These are phyloP conservation scores for Fusarium cicatricum DNA, from an alignment of 2,329 filamentous ascomycete species.

Conservation along the genomic window DNA sequence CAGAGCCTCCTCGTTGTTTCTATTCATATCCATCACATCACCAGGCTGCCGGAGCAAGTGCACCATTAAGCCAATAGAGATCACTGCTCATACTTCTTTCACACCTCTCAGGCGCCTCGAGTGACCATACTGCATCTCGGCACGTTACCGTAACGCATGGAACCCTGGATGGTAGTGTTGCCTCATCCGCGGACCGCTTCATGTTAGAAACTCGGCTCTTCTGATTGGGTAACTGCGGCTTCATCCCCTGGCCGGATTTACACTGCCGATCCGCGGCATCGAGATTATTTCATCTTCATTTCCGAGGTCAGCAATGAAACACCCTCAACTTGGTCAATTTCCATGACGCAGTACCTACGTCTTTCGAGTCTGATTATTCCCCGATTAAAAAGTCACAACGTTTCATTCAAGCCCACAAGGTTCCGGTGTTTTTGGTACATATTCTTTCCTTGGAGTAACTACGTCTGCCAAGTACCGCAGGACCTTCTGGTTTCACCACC, in stretches of 20 bases:
- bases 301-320: neutral
- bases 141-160: constrained; percentile 12
- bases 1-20: constrained; percentile 1
- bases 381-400: constrained; percentile 1
- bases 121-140: constrained; percentile 25
- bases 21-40: constrained; percentile 1
- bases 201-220: constrained; percentile 22
- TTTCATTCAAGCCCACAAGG: constrained; percentile 12
- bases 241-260: neutral
- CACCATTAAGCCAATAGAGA: constrained; percentile 9
- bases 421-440: neutral
- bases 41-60: constrained; percentile 3
- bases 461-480: constrained; percentile 6
- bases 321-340: neutral
- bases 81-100: neutral
- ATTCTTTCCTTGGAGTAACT: neutral
- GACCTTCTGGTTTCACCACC: constrained; percentile 15
- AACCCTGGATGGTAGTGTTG: constrained; percentile 2
- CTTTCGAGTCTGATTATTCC: neutral
- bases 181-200: constrained; percentile 11
- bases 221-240: constrained; percentile 26
- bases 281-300: constrained; percentile 20
- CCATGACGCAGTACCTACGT: constrained; percentile 7
- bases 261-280: constrained; percentile 17
- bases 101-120: constrained; percentile 9